Percentiles rank a stretch among this genome's conserved stretches.
phyloP scores from a whole-genome alignment of 2,329 filamentous ascomycete species.

The Talaromyces sp. region DNA sequence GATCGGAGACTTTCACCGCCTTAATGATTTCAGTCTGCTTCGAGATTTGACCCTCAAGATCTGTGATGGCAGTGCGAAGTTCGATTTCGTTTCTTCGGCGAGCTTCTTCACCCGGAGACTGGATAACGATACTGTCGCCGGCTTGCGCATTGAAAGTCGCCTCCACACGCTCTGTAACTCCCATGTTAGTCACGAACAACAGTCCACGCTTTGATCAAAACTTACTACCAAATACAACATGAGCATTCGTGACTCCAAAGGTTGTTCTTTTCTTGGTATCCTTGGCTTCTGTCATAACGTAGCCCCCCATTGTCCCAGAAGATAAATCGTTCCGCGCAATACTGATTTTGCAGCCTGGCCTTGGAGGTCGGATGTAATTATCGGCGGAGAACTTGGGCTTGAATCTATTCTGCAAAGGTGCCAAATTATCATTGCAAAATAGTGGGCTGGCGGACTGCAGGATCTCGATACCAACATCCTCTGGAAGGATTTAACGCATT shows the following conservation, averaged over 20 bases:
- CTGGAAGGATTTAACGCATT: neutral
- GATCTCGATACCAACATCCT: neutral
- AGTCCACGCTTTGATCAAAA: neutral
- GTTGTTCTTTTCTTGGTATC: neutral
- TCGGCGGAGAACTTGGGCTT: neutral
- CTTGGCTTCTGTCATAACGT: neutral
- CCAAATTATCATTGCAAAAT: neutral
- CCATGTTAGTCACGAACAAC: neutral
- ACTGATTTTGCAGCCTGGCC: neutral
- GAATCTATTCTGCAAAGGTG: neutral
- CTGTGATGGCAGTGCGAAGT: neutral
- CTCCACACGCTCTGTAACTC: neutral
- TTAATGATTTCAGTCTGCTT: neutral
- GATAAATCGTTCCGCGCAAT: neutral
- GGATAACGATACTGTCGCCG: neutral
- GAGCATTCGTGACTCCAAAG: constrained; percentile 11
- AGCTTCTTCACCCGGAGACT: neutral
- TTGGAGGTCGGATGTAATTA: neutral
- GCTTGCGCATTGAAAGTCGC: neutral
- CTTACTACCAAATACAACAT: constrained; percentile 11
- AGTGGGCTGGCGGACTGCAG: neutral
- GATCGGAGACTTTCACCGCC: neutral
- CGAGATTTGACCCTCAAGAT: neutral
- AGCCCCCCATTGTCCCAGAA: neutral
- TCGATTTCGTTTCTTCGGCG: neutral